Percentiles rank a stretch among this genome's conserved stretches.
phyloP scores from a whole-genome alignment of 2,329 filamentous ascomycete genomes.

The Helicocarpus griseus region DNA sequence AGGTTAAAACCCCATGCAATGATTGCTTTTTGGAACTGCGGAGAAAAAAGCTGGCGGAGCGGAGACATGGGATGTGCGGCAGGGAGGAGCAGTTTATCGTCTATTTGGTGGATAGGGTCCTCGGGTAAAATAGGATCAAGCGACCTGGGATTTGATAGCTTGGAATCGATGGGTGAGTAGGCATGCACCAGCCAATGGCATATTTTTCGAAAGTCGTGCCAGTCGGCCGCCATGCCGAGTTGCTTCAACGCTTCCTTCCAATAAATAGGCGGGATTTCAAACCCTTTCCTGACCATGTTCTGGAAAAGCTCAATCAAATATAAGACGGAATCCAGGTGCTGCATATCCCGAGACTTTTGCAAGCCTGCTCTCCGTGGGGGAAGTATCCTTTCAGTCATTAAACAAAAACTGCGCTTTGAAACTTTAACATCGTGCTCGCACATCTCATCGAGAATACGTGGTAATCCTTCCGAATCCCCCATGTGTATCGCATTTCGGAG shows the following conservation, averaged over 20 bases:
- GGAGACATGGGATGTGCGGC: slow-evolving; percentile 12
- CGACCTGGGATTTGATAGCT: background rate
- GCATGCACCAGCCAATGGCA: slow-evolving; percentile 41
- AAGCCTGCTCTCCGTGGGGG: slow-evolving; percentile 19
- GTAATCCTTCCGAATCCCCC: slow-evolving; percentile 22
- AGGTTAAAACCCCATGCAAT: slow-evolving; percentile 41
- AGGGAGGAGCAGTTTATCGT: slow-evolving; percentile 1
- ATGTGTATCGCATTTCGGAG: slow-evolving; percentile 30
- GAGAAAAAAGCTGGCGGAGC: slow-evolving; percentile 34
- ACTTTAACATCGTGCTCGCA: slow-evolving; percentile 34
- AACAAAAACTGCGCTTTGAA: slow-evolving; percentile 34
- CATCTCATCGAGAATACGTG: slow-evolving; percentile 41
- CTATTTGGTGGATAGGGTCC: background rate
- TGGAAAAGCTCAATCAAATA: slow-evolving; percentile 41
- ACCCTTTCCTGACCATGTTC: slow-evolving; percentile 36
- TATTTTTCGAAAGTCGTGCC: slow-evolving; percentile 43
- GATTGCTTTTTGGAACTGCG: slow-evolving; percentile 36
- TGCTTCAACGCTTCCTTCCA: slow-evolving; percentile 53
- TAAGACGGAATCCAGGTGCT: slow-evolving; percentile 27
- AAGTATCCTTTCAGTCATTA: slow-evolving; percentile 30
- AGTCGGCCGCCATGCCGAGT: slow-evolving; percentile 42
- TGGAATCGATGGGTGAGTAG: slow-evolving; percentile 21
- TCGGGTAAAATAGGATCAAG: background rate
- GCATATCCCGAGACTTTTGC: slow-evolving; percentile 13
- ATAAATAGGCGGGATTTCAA: slow-evolving; percentile 30